Percentiles rank a stretch among this genome's conserved stretches.
These are phyloP conservation scores for Metarhizium robertsii DNA, from an alignment of 2,329 filamentous ascomycete species.

Conservation along the genomic window DNA sequence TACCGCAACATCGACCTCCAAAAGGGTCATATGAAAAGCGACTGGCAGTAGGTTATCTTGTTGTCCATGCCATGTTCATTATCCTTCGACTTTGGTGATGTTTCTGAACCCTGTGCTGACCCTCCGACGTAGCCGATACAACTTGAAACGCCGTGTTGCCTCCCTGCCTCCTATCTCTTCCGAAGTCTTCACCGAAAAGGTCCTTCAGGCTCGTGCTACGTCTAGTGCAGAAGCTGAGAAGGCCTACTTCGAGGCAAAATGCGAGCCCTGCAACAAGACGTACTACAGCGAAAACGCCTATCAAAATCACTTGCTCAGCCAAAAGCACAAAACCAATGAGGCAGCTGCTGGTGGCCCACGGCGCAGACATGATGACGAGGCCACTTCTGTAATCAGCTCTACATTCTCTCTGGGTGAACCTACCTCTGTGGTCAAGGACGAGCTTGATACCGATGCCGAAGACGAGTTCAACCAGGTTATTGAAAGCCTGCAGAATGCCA, in stretches of 20 bases:
- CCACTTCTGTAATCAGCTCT: conserved; percentile 77
- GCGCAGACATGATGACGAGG: conserved; percentile 51
- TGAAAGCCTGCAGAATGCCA: conserved; percentile 65
- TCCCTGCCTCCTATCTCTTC: conserved; percentile 84
- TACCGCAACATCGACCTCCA: conserved; percentile 92
- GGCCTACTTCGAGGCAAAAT: conserved; percentile 78
- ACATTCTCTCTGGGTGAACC: conserved; percentile 87
- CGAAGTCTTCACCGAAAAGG: conserved; percentile 91
- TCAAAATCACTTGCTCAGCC: conserved; percentile 82
- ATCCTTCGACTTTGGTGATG: not conserved
- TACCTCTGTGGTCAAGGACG: conserved; percentile 35
- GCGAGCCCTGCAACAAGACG: conserved; percentile 75
- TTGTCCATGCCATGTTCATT: not conserved
- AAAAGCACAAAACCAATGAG: conserved; percentile 66
- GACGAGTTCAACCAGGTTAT: conserved; percentile 71
- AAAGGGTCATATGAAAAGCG: conserved; percentile 91
- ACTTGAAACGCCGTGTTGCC: conserved; percentile 88
- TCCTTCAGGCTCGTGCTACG: conserved; percentile 78
- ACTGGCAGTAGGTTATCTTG: conserved; percentile 79
- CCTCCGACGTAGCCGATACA: conserved; percentile 61
- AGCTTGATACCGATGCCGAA: conserved; percentile 59
- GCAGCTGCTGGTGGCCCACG: conserved; percentile 30
- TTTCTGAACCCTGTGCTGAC: not conserved
- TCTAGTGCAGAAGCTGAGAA: conserved; percentile 78
- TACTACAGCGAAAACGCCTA: conserved; percentile 97